Conservation (phyloP, 2,329 filamentous ascomycete species). For the Simplicillium sp. region DNA sequence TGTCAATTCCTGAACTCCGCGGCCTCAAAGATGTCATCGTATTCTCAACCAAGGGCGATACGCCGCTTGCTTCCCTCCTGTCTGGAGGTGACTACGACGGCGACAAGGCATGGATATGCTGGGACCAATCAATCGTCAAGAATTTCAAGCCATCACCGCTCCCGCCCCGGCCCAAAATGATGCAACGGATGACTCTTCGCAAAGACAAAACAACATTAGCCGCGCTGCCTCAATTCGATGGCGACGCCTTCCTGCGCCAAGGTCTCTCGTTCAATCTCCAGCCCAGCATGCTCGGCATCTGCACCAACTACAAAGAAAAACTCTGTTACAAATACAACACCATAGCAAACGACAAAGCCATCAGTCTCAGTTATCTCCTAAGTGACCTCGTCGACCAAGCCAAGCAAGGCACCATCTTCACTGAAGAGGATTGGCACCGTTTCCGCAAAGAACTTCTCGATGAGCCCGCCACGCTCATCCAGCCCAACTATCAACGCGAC, state of each 20-base stretch:
- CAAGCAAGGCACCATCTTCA: conserved; percentile 46
- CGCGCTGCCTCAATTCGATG: conserved; percentile 29
- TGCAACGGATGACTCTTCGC: conserved; percentile 1
- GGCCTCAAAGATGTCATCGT: conserved; percentile 50
- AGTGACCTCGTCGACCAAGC: conserved; percentile 46
- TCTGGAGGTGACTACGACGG: conserved; percentile 79
- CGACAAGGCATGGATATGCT: conserved; percentile 69
- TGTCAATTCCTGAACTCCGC: conserved; percentile 50
- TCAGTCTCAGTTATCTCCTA: conserved; percentile 41
- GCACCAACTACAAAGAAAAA: conserved; percentile 55
- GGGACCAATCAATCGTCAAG: conserved; percentile 55
- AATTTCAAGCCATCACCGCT: conserved; percentile 38
- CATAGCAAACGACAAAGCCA: conserved; percentile 33
- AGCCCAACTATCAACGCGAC: too few species aligned
- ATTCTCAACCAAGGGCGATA: too few species aligned
- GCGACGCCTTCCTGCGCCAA: conserved; percentile 36
- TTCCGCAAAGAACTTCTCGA: conserved; percentile 21
- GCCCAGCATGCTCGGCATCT: conserved; percentile 49
- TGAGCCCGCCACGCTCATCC: neutral
- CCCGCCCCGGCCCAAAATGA: neutral
- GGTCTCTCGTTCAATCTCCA: conserved; percentile 50
- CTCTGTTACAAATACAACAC: conserved; percentile 49
- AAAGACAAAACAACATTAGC: conserved; percentile 25
- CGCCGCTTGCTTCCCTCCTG: conserved; percentile 54
- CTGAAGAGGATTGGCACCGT: conserved; percentile 25